A percentile compares a stretch with the other conserved stretches of the same genome.
These are phyloP conservation scores for Simplicillium aogashimaense DNA, from an alignment of 2,329 filamentous ascomycete species.

Conservation along the genomic window DNA sequence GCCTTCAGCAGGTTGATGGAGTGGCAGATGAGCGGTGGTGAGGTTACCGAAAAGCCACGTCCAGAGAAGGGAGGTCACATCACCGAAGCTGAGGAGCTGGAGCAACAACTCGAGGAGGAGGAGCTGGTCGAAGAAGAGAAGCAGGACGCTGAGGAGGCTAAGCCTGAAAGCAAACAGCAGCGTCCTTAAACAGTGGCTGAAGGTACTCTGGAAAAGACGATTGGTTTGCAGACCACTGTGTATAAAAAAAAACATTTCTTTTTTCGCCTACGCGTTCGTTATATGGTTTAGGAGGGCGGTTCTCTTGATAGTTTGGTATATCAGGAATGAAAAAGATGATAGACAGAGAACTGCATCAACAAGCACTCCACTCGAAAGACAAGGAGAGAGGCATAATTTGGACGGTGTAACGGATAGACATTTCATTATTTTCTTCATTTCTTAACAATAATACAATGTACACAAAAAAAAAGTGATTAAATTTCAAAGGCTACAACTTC, in stretches of 20 bases:
- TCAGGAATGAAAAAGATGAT: too few relatives aligned
- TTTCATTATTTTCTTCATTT: not conserved
- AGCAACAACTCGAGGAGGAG: slow-evolving; percentile 27
- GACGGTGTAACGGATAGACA: too few relatives aligned
- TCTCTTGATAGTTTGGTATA: too few relatives aligned
- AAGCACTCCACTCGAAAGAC: slow-evolving; percentile 3
- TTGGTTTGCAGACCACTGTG: too few relatives aligned
- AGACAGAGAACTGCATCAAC: not conserved
- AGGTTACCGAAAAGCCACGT: slow-evolving; percentile 35
- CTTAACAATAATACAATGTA: not conserved
- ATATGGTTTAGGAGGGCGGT: too few relatives aligned
- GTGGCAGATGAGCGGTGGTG: slow-evolving; percentile 91
- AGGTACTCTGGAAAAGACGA: too few relatives aligned
- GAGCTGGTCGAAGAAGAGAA: slow-evolving; percentile 27
- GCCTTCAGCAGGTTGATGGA: slow-evolving; percentile 96
- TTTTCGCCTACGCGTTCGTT: too few relatives aligned
- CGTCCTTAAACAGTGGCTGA: too few relatives aligned
- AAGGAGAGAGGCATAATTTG: too few relatives aligned
- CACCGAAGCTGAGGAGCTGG: slow-evolving; percentile 41
- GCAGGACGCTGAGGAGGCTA: slow-evolving; percentile 17
- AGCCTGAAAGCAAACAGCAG: slow-evolving; percentile 11
- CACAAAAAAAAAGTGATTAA: not conserved
- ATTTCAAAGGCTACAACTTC: slow-evolving; percentile 27
- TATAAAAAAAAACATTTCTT: slow-evolving; percentile 8
- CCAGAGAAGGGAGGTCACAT: slow-evolving; percentile 27